A percentile compares a stretch with the other conserved stretches of the same genome.
Evolutionary conservation across 306 rosid species (phyloP).

Genomic region (Prunus mume): DNA sequence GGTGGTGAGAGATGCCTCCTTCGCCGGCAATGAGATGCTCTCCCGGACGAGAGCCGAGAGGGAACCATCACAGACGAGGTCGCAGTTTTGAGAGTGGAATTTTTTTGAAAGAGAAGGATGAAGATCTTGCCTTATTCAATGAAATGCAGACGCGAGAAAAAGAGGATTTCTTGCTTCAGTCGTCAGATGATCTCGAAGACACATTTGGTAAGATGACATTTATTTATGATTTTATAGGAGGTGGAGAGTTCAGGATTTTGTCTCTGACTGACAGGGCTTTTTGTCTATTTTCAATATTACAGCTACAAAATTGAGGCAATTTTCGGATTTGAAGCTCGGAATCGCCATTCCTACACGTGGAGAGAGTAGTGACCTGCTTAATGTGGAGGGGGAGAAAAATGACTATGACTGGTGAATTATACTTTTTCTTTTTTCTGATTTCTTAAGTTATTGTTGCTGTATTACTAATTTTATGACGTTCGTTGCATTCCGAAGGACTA

Average conservation of each 20-base stretch:
- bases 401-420: slow-evolving; percentile 76
- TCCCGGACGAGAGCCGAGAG: slow-evolving; percentile 61
- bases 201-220: slow-evolving; percentile 52
- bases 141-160: slow-evolving; percentile 74
- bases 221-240: slow-evolving; percentile 3
- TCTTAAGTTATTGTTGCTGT: neutral
- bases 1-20: slow-evolving; percentile 62
- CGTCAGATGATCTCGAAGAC: slow-evolving; percentile 71
- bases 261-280: slow-evolving; percentile 21
- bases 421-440: slow-evolving; percentile 13
- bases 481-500: neutral
- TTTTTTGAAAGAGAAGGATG: slow-evolving; percentile 65
- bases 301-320: slow-evolving; percentile 66
- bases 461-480: neutral
- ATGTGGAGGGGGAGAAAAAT: slow-evolving; percentile 66
- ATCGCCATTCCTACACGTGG: slow-evolving; percentile 65
- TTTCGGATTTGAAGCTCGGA: slow-evolving; percentile 64
- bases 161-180: slow-evolving; percentile 68
- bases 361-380: slow-evolving; percentile 66
- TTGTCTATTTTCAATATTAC: slow-evolving; percentile 31
- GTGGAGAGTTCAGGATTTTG: slow-evolving; percentile 8
- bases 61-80: slow-evolving; percentile 61
- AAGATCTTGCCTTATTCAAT: slow-evolving; percentile 70
- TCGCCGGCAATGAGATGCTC: slow-evolving; percentile 76
- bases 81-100: slow-evolving; percentile 68